Base-by-base conservation (phyloP, 148 eudicot species). In the Dianthus caryophyllus region DNA sequence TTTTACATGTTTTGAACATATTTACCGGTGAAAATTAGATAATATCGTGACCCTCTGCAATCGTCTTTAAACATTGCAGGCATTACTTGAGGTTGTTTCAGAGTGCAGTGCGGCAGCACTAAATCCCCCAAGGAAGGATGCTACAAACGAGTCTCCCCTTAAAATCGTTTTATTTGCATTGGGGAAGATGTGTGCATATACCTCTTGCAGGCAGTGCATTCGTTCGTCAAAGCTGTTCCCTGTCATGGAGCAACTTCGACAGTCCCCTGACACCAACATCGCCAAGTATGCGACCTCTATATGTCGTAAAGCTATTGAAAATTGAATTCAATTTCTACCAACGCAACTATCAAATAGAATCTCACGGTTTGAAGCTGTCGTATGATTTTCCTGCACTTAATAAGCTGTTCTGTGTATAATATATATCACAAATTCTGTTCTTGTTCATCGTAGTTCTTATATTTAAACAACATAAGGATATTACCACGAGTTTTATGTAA, bases 91-190 rank as follows among this genome's bases (percentile, higher is more conserved):
- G 78, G 78, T 94, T 74, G 97, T 88, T 5, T 81, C 92, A 25
- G 92, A 86, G 54, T 94, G 84, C 69, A 83, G 90, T 0, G 61
- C 73, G 43, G 85, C 79, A 52, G 99, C 99, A 30, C 75, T 94
- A 78, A 90, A 88, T 74, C 99, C 99, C 17, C 80, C 83, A 27
- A 81, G 82, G 71, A 82, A 67, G 61, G 97, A 90, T 54, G 83
- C 90, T 9, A 76, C 81, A 54, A 93, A 79, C 17, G 97, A 94
- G 78, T 93, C 98, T 3, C 97, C 99, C 69, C 74, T 94, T 9
- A 94, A 85, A 77, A 88, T 94, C 31, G 97, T 95, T 41, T 76
- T 94, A n/a, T 90, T 94, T 68, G 87, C 99, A 14, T 65, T 94
- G 68, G 88, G 82, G 16, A 94, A 90, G 79, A 94, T 94, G 99